Conservation (phyloP, 805 yeast genomes). For the Kodamaea fukazawae region DNA sequence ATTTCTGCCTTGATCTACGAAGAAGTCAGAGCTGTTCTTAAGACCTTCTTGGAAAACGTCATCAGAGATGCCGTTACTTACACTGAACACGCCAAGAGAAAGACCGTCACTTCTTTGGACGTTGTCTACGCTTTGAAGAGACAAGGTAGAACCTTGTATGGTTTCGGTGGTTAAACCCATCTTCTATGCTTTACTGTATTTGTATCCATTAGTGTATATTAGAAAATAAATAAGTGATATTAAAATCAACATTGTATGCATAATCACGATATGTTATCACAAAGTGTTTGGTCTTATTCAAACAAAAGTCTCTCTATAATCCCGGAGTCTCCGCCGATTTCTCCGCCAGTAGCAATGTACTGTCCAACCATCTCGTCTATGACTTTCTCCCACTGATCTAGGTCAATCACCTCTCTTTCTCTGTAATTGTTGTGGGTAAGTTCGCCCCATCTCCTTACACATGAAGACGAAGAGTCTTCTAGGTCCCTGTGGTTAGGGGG, state of each 20-base stretch:
- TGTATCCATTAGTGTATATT: slow-evolving; percentile 21
- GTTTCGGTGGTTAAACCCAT: slow-evolving; percentile 92
- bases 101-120: slow-evolving; percentile 98
- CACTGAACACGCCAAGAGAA: slow-evolving; percentile 99
- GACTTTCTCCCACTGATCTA: slow-evolving; percentile 17
- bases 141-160: slow-evolving; percentile 99
- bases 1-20: slow-evolving; percentile 98
- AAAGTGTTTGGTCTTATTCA: background rate
- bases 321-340: slow-evolving; percentile 47
- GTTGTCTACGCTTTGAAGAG: slow-evolving; percentile 99
- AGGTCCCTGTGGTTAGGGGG: slow-evolving; percentile 38
- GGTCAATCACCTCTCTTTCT: slow-evolving; percentile 13
- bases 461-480: slow-evolving; percentile 17
- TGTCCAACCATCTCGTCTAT: slow-evolving; percentile 13
- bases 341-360: slow-evolving; percentile 12
- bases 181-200: slow-evolving; percentile 11
- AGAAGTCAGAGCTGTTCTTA: slow-evolving; percentile 96
- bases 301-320: slow-evolving; percentile 3
- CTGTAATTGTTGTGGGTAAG: slow-evolving; percentile 17
- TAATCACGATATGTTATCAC: slow-evolving; percentile 11
- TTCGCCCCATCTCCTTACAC: slow-evolving; percentile 19
- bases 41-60: slow-evolving; percentile 93
- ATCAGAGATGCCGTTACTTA: slow-evolving; percentile 99
- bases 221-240: slow-evolving; percentile 15
- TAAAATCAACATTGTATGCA: slow-evolving; percentile 16